Evolutionary conservation across 202 grass and related monocot genomes (phyloP).

Genomic region (Panicum virgatum): DNA sequence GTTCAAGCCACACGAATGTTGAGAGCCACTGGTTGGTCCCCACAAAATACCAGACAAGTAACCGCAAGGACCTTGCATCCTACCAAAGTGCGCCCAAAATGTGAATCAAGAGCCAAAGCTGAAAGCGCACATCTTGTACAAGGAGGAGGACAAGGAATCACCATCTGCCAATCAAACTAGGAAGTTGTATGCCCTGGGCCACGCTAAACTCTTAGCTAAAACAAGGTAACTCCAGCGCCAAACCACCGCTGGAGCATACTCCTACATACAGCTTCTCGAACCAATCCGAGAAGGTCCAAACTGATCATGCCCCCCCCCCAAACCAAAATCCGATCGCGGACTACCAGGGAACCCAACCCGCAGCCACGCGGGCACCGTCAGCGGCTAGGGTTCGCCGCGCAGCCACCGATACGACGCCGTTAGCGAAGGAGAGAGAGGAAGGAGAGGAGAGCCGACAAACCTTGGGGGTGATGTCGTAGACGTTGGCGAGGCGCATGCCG

Average conservation of each 20-base stretch:
- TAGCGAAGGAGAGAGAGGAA: background rate
- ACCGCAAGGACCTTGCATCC: background rate
- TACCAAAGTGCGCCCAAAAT: background rate
- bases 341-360: background rate
- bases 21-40: background rate
- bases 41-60: background rate
- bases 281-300: constrained; percentile 5
- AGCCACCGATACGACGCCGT: background rate
- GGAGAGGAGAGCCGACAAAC: constrained; percentile 5
- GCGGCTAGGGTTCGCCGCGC: background rate
- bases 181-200: background rate
- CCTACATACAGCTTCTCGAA: background rate
- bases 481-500: constrained; percentile 98
- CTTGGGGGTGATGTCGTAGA: constrained; percentile 97
- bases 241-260: background rate
- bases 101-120: background rate
- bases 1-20: background rate
- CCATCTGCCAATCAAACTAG: background rate
- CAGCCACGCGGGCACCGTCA: background rate
- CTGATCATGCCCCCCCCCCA: too few species aligned
- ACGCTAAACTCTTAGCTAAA: background rate
- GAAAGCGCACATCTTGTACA: background rate
- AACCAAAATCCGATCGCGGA: constrained; percentile 8
- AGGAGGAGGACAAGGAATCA: background rate
- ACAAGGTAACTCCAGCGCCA: background rate